Evolutionary conservation across 306 rosid genomes (phyloP), one percentile per base, ranked within the genome.

Genomic region (Vachellia pachyceras): DNA sequence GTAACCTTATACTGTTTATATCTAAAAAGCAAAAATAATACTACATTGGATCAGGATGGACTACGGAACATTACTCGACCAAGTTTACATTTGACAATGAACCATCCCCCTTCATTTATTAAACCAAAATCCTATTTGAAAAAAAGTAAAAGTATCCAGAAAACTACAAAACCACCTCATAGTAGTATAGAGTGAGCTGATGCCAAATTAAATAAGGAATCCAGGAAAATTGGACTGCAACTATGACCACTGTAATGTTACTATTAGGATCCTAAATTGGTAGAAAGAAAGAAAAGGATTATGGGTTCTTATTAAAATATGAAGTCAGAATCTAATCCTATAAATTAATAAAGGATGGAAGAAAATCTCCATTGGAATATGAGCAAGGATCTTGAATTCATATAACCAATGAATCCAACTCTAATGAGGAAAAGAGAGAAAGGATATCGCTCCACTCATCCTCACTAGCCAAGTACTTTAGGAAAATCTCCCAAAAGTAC

Each of bases 181-280:
- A 61, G 37, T 33, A 72, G 10, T 25, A 65, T 52, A 49, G 36
- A 77, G 25, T 84, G 40, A 61, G 72, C 15, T 60, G 29, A 20
- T 13, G 10, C 7, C 57, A 20, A 63, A 41, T 57, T 12, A 54
- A 60, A 52, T 41, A 81, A 0, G 8, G 83, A 68, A 44, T 57
- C 65, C 69, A 40, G 44, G 20, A 36, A 72, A 18, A 76, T 79
- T 46, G 63, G 35, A 73, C 45, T 14, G 54, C 8, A 77, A 52
- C 49, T 69, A 15, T 72, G 18, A 11, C 10, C 68, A 78, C 84
- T 41, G 55, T 65, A 63, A 6, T 64, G 65, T 57, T 29, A n/a
- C n/a, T n/a, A n/a, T n/a, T n/a, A n/a, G n/a, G n/a, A n/a, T n/a
- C n/a, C n/a, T n/a, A n/a, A n/a, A n/a, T n/a, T n/a, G n/a, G n/a